A percentile compares a stretch with the other conserved stretches of the same genome.
Evolutionary conservation across 192 early-diverging fungal species (phyloP).

Genomic region (Rhizophagus prolifer): DNA sequence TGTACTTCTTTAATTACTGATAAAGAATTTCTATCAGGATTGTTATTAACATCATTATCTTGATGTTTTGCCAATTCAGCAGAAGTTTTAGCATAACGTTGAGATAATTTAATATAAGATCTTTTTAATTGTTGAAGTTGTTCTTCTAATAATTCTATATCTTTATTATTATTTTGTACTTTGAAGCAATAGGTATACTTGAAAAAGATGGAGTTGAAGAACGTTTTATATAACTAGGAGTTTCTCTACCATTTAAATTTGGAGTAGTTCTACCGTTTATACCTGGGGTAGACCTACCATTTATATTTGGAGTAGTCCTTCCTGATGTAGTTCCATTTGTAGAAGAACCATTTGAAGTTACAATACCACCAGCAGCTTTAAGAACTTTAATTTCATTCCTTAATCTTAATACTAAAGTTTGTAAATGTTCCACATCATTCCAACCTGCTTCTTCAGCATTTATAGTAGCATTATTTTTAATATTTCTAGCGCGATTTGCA

Average conservation of each 20-base stretch:
- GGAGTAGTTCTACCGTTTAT: constrained; percentile 31
- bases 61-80: constrained; percentile 11
- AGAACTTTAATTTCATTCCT: constrained; percentile 54
- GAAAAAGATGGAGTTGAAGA: not conserved
- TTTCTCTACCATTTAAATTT: constrained; percentile 3
- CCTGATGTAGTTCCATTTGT: not conserved
- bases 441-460: constrained; percentile 70
- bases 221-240: not conserved
- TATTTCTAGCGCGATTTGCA: constrained; percentile 93
- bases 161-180: constrained; percentile 10
- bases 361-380: constrained; percentile 22
- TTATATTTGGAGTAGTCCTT: not conserved
- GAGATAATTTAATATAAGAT: constrained; percentile 17
- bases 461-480: constrained; percentile 85
- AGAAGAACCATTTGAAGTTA: constrained; percentile 10
- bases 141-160: constrained; percentile 42
- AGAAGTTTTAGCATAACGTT: constrained; percentile 6
- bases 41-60: not conserved
- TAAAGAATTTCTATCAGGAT: not conserved
- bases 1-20: not conserved
- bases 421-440: constrained; percentile 64
- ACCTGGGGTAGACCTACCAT: not conserved
- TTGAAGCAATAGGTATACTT: not conserved
- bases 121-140: constrained; percentile 44
- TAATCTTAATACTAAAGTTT: constrained; percentile 61